A percentile compares a stretch with the other conserved stretches of the same genome.
These are phyloP conservation scores for Solanum aculeatissimum DNA, from an alignment of 305 asterid species.

Conservation along the genomic window DNA sequence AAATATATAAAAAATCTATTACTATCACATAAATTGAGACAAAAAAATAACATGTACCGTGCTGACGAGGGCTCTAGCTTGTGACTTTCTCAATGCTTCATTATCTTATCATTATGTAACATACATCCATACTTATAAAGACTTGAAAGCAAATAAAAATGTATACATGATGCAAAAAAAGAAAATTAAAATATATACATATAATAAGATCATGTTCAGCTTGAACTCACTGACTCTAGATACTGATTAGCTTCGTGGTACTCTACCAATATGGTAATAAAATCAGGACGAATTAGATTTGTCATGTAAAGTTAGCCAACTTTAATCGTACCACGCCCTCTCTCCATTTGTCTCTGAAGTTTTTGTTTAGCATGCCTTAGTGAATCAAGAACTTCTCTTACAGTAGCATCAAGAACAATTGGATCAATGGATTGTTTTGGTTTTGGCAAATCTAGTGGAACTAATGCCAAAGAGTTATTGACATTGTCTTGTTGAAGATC, in stretches of 20 bases:
- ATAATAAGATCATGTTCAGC: background rate
- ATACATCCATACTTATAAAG: too few relatives aligned
- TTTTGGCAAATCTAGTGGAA: constrained; percentile 16
- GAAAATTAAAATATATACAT: background rate
- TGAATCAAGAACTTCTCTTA: constrained; percentile 52
- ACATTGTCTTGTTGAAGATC: background rate
- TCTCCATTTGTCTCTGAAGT: constrained; percentile 49
- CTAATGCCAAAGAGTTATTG: constrained; percentile 53
- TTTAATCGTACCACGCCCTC: constrained; percentile 19
- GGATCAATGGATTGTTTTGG: constrained; percentile 25
- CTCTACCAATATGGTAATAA: background rate
- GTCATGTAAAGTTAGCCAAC: constrained; percentile 27
- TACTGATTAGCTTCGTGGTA: background rate
- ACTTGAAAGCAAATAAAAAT: background rate
- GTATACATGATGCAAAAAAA: background rate
- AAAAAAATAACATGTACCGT: too few relatives aligned
- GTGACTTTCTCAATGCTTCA: background rate
- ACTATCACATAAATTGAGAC: too few relatives aligned
- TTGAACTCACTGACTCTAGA: background rate
- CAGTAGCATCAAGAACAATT: constrained; percentile 51
- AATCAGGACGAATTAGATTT: background rate
- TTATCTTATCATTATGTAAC: background rate
- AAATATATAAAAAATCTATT: too few relatives aligned
- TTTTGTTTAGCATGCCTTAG: constrained; percentile 48
- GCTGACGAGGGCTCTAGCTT: too few relatives aligned